Base-by-base conservation (phyloP, 148 eudicot genomes). In the Drosera capensis region DNA sequence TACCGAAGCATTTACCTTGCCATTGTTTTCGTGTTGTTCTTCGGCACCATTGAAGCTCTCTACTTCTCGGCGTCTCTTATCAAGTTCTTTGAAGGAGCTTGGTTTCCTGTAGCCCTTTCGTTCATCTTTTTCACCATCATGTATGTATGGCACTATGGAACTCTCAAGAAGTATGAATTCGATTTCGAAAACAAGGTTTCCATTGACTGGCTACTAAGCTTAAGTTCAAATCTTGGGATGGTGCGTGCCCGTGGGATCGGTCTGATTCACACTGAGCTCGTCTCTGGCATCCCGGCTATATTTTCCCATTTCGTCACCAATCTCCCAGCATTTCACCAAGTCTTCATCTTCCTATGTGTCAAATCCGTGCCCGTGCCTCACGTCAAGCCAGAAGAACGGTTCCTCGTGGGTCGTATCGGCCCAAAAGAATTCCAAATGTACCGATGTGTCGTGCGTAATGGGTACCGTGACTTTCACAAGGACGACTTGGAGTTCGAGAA, bases 161-260 rank as follows among this genome's bases (percentile, higher is more conserved):
- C 96, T 17, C 60, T 74, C 40, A 77, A 79, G 64, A 87, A 87
- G 57, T 82, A 87, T 17, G 90, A 82, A 40, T 87, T 79, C 9
- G 96, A 87, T 40, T 85, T 87, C 64, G 82, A 87, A 60, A 87
- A 87, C 72, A 87, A 87, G 68, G 94, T 87, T 16, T 82, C 96
- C 1, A 43, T 87, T 21, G 96, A 87, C 34, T 87, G 96, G 96
- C 76, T 87, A 14, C 50, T 87, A 20, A 78, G 88, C 23, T 52
- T 87, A 30, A 90, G 96, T n/a, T 77, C 86, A 9, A 79, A 82
- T 65, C 54, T 87, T 22, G 96, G 96, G 22, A 82, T 87, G 44
- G 49, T 82, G 7, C 72, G 96, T 2, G 96, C 82, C 52, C 96
- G 94, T 0, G 96, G 96, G 7, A 79, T 86, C 6, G 96, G 96